phyloP scores from a whole-genome alignment of 108 stramenopile species.

The Conticribra guillardii region DNA sequence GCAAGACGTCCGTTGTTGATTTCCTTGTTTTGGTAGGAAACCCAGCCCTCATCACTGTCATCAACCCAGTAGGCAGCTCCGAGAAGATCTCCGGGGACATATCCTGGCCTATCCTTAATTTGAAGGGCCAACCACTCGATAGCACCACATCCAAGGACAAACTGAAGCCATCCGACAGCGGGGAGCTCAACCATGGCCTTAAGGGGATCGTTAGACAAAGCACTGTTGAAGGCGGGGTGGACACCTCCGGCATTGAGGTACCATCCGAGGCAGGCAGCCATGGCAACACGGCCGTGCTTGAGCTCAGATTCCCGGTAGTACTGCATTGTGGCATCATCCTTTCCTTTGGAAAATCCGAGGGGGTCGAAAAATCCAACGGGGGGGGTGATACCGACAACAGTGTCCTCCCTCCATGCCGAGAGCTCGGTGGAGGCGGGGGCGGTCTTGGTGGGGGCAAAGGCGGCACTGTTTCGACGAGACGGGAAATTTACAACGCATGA shows the following conservation, averaged over 20 bases:
- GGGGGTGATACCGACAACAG: constrained; percentile 76
- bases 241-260: constrained; percentile 88
- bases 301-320: constrained; percentile 94
- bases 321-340: constrained; percentile 79
- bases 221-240: constrained; percentile 87
- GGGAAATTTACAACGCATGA: neutral
- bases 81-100: constrained; percentile 87
- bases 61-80: constrained; percentile 93
- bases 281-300: constrained; percentile 97
- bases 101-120: constrained; percentile 89
- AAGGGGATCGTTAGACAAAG: constrained; percentile 79
- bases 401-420: constrained; percentile 77
- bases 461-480: constrained; percentile 51
- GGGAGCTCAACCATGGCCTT: constrained; percentile 86
- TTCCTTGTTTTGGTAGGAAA: constrained; percentile 94
- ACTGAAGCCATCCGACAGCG: constrained; percentile 88
- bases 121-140: constrained; percentile 88
- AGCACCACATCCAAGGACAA: constrained; percentile 90
- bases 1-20: constrained; percentile 96
- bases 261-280: constrained; percentile 97
- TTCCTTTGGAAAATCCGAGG: constrained; percentile 79
- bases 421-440: constrained; percentile 46
- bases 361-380: constrained; percentile 93
- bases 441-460: constrained; percentile 74
- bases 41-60: constrained; percentile 90